phyloP scores from a whole-genome alignment of 768 basidiomycete genomes.

The Pleurotus ostreatus region DNA sequence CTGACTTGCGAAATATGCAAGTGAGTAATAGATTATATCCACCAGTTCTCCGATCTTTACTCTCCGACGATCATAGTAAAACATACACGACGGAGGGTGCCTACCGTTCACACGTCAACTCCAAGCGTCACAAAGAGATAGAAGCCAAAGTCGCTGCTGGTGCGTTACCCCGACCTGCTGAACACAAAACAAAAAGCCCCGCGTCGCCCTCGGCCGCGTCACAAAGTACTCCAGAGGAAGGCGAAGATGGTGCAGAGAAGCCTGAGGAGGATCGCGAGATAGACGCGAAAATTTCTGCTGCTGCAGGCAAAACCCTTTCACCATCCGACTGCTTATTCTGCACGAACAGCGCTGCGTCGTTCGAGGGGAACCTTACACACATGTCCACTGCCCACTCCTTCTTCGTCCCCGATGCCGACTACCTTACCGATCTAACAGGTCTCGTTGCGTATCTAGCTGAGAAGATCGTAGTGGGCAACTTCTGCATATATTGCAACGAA shows the following conservation, averaged over 20 bases:
- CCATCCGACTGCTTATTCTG: constrained; percentile 87
- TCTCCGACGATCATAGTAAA: constrained; percentile 51
- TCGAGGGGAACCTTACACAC: constrained; percentile 73
- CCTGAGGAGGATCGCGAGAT: constrained; percentile 44
- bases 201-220: constrained; percentile 5
- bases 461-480: constrained; percentile 89
- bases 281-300: constrained; percentile 72
- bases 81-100: constrained; percentile 86
- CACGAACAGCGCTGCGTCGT: constrained; percentile 38
- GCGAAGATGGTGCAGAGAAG: constrained; percentile 26
- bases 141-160: constrained; percentile 45
- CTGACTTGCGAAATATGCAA: constrained; percentile 77
- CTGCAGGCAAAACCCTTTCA: constrained; percentile 53
- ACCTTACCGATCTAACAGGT: constrained; percentile 79
- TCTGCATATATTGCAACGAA: constrained; percentile 89
- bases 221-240: constrained; percentile 32
- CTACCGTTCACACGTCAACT: constrained; percentile 81
- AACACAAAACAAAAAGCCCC: constrained; percentile 11
- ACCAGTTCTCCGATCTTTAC: constrained; percentile 1
- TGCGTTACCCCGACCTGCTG: constrained; percentile 6
- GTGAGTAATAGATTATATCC: constrained; percentile 42
- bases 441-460: constrained; percentile 85
- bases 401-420: constrained; percentile 93
- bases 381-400: constrained; percentile 90
- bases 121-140: constrained; percentile 85